Percentiles rank a stretch among this genome's conserved stretches.
Evolutionary conservation across 495 filamentous ascomycete genomes (phyloP).

Genomic region (Penicillium canescens): DNA sequence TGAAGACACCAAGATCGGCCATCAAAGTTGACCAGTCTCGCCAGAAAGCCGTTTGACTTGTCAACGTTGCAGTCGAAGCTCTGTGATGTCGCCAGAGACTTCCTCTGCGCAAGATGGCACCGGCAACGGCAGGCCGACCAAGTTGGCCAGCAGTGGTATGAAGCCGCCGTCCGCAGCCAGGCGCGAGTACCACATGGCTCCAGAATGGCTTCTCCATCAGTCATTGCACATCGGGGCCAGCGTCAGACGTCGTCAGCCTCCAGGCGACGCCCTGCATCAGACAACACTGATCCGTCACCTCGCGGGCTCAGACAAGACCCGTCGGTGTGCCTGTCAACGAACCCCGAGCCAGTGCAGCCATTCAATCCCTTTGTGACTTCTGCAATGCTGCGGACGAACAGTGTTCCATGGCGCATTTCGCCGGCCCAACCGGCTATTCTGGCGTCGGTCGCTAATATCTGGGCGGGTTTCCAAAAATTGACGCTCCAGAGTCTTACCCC

Average conservation of each 20-base stretch:
- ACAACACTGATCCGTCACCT: not conserved
- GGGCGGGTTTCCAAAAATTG: not conserved
- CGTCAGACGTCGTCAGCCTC: slow-evolving; percentile 1
- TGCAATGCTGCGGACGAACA: not conserved
- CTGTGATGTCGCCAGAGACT: not conserved
- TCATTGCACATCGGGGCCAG: not conserved
- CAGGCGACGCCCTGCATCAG: not conserved
- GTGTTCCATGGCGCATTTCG: not conserved
- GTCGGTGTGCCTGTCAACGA: too few relatives aligned
- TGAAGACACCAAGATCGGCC: not conserved
- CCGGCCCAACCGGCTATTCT: not conserved
- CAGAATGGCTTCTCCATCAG: not conserved
- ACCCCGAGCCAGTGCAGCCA: too few relatives aligned
- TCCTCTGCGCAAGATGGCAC: not conserved
- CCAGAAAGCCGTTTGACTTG: not conserved
- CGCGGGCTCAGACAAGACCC: too few relatives aligned
- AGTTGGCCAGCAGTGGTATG: too few relatives aligned
- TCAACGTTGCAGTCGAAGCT: not conserved
- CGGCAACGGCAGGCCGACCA: too few relatives aligned
- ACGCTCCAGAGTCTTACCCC: not conserved
- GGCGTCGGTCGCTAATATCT: not conserved
- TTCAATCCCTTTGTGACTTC: not conserved
- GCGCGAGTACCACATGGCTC: too few relatives aligned
- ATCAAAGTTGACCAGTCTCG: slow-evolving; percentile 1
- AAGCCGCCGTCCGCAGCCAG: too few relatives aligned